Evolutionary conservation across 768 basidiomycete genomes (phyloP), one percentile per base, ranked within the genome.

Genomic region (Phallus indusiatus): DNA sequence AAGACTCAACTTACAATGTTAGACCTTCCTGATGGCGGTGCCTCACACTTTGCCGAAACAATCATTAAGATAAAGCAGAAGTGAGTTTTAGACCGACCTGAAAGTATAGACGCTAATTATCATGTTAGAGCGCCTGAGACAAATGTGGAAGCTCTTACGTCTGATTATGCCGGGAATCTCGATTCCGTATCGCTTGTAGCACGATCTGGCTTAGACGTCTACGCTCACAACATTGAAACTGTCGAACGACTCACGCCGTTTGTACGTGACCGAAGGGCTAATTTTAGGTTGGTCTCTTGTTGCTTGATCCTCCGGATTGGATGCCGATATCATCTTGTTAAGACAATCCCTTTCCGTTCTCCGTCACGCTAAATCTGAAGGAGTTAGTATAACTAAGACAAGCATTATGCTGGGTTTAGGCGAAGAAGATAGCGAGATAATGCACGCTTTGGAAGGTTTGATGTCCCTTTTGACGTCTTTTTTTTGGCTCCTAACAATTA

Each of bases 391-490:
- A 58, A 98, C 96, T 9, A 99, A 99, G 77, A 97, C 94, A 9
- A 97, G 94, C 68, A 86, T 99, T 61, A 99, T 99, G 96, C 83
- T 99, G 50, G 96, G 96, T 60, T 86, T 98, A 1, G 96, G 96
- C 9, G 96, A 99, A 75, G 81, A 78, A 46, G 82, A 84, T 47
- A 84, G 88, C 5, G 90, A 99, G 70, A 67, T 99, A 12, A 71
- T 86, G 70, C 81, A 86, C 66, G 84, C 94, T 1, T 77, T 99
- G 4, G 80, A 81, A 77, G 90, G 95, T 93, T 57, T 66, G 79
- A 72, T 16, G 1, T 7, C 46, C 16, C 50, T 54, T 17, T 57
- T 42, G n/a, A 42, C 12, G n/a, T 42, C 14, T 2, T 42, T 56
- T 10, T 35, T 24, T 42, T 63, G 20, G 51, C 53, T 33, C 63